Evolutionary conservation across 2,329 filamentous ascomycete genomes (phyloP), one percentile per base, ranked within the genome.

Genomic region (Plenodomus lindquistii): DNA sequence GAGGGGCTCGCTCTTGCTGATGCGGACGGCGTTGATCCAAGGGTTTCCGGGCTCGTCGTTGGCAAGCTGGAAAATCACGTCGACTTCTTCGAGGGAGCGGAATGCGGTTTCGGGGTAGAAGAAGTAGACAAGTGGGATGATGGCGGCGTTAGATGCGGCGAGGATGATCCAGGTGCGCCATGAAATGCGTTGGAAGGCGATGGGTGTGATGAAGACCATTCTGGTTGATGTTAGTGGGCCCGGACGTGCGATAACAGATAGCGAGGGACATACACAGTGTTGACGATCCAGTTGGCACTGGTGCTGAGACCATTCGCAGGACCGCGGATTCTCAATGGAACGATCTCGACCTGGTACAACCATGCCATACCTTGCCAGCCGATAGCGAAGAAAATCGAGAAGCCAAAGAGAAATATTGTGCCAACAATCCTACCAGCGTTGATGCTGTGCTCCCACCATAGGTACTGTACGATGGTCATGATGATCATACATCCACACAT

Each of bases 321-420:
- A 19, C 91, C 89, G 66, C 91, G 88, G 74, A 96, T 92, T 54
- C 89, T 88, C 46, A 96, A 82, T 44, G 91, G 90, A 80, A 88
- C 95, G 73, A 94, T 87, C 78, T 96, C 91, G 67, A 91, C 91
- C 64, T 69, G 68, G 37, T 75, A 76, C 7, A 70, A 48, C 68
- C 68, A 94, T 87, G 67, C 94, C 82, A 64, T 80, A 72, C 82
- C 81, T 79, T 60, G 81, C 91, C 90, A 95, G 56, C 90, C 95
- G 53, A 83, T 85, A 48, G 90, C 91, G 69, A 96, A 96, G 80
- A 87, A 94, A 79, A 89, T 89, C 77, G 95, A 91, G 79, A 91
- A 94, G 75, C 93, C 87, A 75, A 87, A 88, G 66, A 96, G 91
- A 76, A 95, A 93, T 49, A 95, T 69, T 0, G 74, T 71, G 17